phyloP scores from a whole-genome alignment of 805 yeast genomes.

The Vanderwaltozyma verrucispora region DNA sequence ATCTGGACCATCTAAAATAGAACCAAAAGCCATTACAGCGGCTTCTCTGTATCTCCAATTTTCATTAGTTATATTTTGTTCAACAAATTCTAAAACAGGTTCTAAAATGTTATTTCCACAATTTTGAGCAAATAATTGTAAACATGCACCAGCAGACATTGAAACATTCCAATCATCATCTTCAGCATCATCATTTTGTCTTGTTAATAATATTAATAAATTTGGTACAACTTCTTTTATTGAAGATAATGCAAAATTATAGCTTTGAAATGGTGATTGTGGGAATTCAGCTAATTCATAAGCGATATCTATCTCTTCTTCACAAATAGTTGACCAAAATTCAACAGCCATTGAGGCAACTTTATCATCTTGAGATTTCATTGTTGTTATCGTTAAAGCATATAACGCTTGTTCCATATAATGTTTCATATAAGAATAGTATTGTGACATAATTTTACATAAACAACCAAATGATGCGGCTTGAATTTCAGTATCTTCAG shows the following conservation, averaged over 20 bases:
- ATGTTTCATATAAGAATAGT: conserved; percentile 81
- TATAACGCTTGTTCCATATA: conserved; percentile 97
- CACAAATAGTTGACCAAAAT: conserved; percentile 99
- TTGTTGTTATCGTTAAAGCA: conserved; percentile 81
- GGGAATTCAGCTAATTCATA: conserved; percentile 54
- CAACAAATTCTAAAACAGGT: conserved; percentile 78
- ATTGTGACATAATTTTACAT: conserved; percentile 81
- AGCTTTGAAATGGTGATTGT: conserved; percentile 42
- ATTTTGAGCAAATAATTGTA: conserved; percentile 86
- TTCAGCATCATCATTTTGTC: conserved; percentile 87
- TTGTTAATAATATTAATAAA: conserved; percentile 62
- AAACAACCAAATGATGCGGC: conserved; percentile 94
- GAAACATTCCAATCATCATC: conserved; percentile 97
- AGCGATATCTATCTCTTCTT: conserved; percentile 81
- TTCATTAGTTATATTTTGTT: conserved; percentile 47
- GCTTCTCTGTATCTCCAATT: conserved; percentile 91
- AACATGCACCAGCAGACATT: conserved; percentile 98
- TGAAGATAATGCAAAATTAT: conserved; percentile 79
- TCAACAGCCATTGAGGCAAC: conserved; percentile 98
- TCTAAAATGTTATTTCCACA: conserved; percentile 80
- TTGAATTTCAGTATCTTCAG: conserved; percentile 68
- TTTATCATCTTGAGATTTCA: conserved; percentile 62
- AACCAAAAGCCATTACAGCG: conserved; percentile 98
- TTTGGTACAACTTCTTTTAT: conserved; percentile 82
- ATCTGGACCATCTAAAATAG: conserved; percentile 91